phyloP scores from a whole-genome alignment of 352 stramenopile species.

The Globisporangium carolinianum region DNA sequence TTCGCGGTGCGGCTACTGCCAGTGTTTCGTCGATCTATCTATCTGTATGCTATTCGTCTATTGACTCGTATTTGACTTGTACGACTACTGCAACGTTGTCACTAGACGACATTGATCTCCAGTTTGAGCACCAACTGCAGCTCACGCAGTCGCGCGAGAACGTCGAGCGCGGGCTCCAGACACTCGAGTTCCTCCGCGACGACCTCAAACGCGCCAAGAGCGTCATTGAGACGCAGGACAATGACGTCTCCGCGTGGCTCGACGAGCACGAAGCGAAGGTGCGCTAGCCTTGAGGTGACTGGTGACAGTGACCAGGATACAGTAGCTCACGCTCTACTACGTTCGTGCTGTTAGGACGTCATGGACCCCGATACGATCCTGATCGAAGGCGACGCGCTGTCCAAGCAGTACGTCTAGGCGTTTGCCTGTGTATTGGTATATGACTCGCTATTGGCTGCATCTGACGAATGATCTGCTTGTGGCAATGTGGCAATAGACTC shows the following conservation, averaged over 20 bases:
- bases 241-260: slow-evolving; percentile 56
- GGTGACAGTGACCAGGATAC: neutral
- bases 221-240: slow-evolving; percentile 52
- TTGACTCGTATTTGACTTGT: neutral
- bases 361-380: slow-evolving; percentile 77
- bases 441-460: slow-evolving; percentile 1
- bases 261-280: slow-evolving; percentile 73
- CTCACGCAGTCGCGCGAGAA: slow-evolving; percentile 74
- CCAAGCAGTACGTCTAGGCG: slow-evolving; percentile 63
- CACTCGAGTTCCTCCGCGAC: slow-evolving; percentile 61
- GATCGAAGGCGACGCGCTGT: slow-evolving; percentile 65
- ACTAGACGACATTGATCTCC: slow-evolving; percentile 69
- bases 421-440: neutral
- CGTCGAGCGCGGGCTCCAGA: slow-evolving; percentile 68
- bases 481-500: slow-evolving; percentile 30
- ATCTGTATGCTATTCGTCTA: neutral
- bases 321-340: neutral
- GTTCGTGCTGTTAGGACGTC: slow-evolving; percentile 27
- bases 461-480: neutral
- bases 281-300: neutral
- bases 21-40: neutral
- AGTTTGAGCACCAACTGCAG: slow-evolving; percentile 83
- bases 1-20: slow-evolving; percentile 34
- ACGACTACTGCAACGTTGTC: neutral
- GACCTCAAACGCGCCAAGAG: slow-evolving; percentile 46